Percentiles rank a stretch among this genome's conserved stretches.
phyloP scores from a whole-genome alignment of 2,329 filamentous ascomycete species.

The Aspergillus vadensis region DNA sequence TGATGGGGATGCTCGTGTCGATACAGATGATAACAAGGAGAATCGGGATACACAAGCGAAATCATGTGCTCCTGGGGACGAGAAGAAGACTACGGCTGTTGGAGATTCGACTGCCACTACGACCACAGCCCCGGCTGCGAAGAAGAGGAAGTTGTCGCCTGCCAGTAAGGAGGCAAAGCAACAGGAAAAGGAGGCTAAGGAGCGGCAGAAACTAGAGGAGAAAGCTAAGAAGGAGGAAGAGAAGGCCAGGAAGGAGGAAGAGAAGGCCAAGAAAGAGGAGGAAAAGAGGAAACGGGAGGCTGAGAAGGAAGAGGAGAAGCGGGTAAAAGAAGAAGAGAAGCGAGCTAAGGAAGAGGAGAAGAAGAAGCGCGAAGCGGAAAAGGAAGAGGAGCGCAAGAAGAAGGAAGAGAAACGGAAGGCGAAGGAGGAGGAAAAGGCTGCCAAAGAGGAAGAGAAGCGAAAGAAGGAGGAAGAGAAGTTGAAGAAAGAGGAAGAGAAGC shows the following conservation, averaged over 20 bases:
- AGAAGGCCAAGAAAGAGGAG: constrained; percentile 49
- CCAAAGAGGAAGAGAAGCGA: constrained; percentile 46
- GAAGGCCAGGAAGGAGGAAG: constrained; percentile 47
- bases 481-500: constrained; percentile 46
- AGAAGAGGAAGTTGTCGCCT: constrained; percentile 38
- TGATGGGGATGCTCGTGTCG: not conserved
- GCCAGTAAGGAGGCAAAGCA: constrained; percentile 30
- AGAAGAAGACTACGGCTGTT: not conserved
- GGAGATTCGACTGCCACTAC: not conserved
- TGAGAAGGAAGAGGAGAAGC: constrained; percentile 39
- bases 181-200: constrained; percentile 31
- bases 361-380: constrained; percentile 46
- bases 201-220: constrained; percentile 21
- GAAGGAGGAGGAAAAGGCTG: constrained; percentile 44
- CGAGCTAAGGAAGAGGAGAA: constrained; percentile 52
- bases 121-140: constrained; percentile 21
- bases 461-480: constrained; percentile 50
- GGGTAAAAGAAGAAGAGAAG: constrained; percentile 35
- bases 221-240: constrained; percentile 27
- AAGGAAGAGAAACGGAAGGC: constrained; percentile 48
- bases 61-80: not conserved
- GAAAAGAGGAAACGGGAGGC: constrained; percentile 43
- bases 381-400: constrained; percentile 48
- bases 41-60: not conserved
- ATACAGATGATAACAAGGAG: constrained; percentile 12